These are phyloP conservation scores for Geotrichum phurueaensis DNA, from an alignment of 1,139 yeast species.

Conservation along the genomic window DNA sequence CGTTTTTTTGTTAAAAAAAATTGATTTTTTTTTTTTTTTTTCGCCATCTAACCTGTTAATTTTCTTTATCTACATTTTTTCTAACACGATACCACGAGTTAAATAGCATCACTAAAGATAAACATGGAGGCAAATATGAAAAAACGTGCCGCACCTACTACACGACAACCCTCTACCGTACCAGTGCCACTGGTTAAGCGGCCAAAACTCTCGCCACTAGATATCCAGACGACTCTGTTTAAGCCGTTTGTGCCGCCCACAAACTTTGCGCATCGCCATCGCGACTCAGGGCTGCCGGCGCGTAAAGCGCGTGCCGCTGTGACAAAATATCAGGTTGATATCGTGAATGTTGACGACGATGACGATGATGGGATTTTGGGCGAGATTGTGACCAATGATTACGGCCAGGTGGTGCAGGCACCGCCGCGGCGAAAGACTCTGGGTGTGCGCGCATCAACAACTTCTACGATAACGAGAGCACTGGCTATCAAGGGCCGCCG, in stretches of 20 bases:
- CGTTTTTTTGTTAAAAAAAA: conserved; percentile 1
- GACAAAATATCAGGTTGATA: not conserved
- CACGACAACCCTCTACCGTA: conserved; percentile 5
- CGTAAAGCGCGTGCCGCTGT: not conserved
- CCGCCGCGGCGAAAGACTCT: not conserved
- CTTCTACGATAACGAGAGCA: not conserved
- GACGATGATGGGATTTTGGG: not conserved
- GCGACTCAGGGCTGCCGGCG: not conserved
- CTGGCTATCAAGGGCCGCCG: not conserved
- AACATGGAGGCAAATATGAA: not conserved
- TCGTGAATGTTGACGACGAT: not conserved
- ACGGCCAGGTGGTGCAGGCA: not conserved
- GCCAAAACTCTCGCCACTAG: not conserved
- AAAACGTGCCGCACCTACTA: conserved; percentile 6
- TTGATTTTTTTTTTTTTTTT: not conserved
- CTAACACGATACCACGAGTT: not conserved
- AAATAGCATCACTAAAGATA: not conserved
- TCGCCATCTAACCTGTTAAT: not conserved
- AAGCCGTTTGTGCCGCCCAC: conserved; percentile 6
- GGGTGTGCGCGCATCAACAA: not conserved
- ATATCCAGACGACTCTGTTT: not conserved
- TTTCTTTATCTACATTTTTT: not conserved
- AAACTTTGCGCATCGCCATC: not conserved
- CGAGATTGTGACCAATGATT: not conserved
- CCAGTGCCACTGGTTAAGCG: conserved; percentile 4